A percentile compares a stretch with the other conserved stretches of the same genome.
These are phyloP conservation scores for Fusarium avenaceum DNA, from an alignment of 2,329 filamentous ascomycete species.

Conservation along the genomic window DNA sequence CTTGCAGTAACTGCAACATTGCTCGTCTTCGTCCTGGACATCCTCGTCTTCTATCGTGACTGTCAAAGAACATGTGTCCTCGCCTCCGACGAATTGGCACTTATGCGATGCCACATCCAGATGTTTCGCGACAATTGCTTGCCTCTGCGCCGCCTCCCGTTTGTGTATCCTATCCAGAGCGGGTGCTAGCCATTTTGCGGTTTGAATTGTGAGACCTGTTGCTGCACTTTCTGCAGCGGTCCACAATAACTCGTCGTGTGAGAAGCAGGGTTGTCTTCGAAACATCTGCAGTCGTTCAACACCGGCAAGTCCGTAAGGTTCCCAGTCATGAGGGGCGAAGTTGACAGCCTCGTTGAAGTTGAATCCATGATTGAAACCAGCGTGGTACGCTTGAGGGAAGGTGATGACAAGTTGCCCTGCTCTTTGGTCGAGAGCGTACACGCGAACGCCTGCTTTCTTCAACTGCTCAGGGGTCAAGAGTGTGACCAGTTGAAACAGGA, in stretches of 20 bases:
- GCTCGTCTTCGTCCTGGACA: slow-evolving; percentile 90
- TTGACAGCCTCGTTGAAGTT: slow-evolving; percentile 99
- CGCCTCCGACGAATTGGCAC: slow-evolving; percentile 62
- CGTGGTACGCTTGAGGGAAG: slow-evolving; percentile 96
- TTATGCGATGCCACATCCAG: slow-evolving; percentile 66
- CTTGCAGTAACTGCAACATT: slow-evolving; percentile 95
- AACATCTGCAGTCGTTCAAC: slow-evolving; percentile 90
- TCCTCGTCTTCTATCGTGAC: slow-evolving; percentile 79
- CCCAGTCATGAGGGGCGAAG: slow-evolving; percentile 96
- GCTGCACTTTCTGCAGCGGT: slow-evolving; percentile 86
- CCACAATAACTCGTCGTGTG: slow-evolving; percentile 93
- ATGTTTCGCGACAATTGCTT: slow-evolving; percentile 77
- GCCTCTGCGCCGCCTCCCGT: slow-evolving; percentile 78
- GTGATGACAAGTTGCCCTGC: slow-evolving; percentile 97
- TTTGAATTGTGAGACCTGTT: slow-evolving; percentile 78
- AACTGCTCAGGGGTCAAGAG: slow-evolving; percentile 93
- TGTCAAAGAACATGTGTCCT: slow-evolving; percentile 69
- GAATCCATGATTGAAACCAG: slow-evolving; percentile 98
- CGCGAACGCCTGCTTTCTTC: slow-evolving; percentile 90
- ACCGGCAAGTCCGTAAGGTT: slow-evolving; percentile 87
- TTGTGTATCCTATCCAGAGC: slow-evolving; percentile 83
- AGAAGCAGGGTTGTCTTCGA: slow-evolving; percentile 93
- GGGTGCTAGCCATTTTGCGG: slow-evolving; percentile 93
- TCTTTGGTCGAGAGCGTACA: slow-evolving; percentile 95
- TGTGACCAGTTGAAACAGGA: slow-evolving; percentile 97